phyloP scores from a whole-genome alignment of 2,329 filamentous ascomycete genomes.

The Berkeleyomyces rouxiae region DNA sequence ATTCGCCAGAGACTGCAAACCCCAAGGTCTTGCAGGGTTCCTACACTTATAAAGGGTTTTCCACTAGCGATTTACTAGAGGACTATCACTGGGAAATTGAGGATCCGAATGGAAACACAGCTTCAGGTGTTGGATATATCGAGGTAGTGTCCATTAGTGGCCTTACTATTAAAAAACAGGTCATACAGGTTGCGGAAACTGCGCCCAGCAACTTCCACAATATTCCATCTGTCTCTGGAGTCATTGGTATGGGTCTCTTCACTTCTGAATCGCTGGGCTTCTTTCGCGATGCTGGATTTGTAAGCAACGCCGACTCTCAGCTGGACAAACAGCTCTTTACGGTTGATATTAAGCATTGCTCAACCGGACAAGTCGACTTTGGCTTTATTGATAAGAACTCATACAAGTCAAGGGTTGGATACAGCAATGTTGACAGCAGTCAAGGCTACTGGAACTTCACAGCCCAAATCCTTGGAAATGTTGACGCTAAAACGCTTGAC shows the following conservation, averaged over 20 bases:
- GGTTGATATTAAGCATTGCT: constrained; percentile 44
- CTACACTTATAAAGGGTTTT: constrained; percentile 24
- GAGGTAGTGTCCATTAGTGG: constrained; percentile 28
- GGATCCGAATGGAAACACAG: constrained; percentile 28
- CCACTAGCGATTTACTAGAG: constrained; percentile 22
- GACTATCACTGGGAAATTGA: constrained; percentile 26
- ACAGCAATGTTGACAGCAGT: constrained; percentile 38
- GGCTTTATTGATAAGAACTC: constrained; percentile 49
- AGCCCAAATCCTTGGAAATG: constrained; percentile 25
- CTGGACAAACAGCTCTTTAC: constrained; percentile 33
- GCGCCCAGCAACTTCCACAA: constrained; percentile 26
- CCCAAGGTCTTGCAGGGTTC: constrained; percentile 22
- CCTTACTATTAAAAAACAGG: constrained; percentile 24
- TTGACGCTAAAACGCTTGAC: background rate
- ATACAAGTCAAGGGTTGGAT: constrained; percentile 43
- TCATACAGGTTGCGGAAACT: constrained; percentile 26
- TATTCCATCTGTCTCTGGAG: constrained; percentile 21
- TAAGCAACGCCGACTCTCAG: constrained; percentile 19
- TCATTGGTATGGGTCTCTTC: constrained; percentile 28
- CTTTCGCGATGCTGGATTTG: constrained; percentile 26
- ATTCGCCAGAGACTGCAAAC: constrained; percentile 26
- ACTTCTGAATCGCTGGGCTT: constrained; percentile 26
- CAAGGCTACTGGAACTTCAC: constrained; percentile 45
- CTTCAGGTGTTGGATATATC: constrained; percentile 27
- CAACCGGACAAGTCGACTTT: constrained; percentile 54